Conservation (phyloP, 2,329 filamentous ascomycete genomes). For the Ophiostoma quercus region DNA sequence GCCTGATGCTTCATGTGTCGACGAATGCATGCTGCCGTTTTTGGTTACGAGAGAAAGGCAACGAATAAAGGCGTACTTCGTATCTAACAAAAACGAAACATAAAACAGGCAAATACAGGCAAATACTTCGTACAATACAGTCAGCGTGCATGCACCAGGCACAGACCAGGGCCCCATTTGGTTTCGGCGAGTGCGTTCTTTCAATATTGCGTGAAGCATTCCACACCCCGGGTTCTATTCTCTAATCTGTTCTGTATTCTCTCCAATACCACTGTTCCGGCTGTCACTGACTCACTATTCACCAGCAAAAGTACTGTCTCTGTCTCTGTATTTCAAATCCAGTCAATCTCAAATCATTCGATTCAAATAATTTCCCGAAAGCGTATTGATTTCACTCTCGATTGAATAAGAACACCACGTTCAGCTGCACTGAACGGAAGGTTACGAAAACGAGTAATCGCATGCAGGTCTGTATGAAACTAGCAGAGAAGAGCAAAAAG, state of each 20-base stretch:
- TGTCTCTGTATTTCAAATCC: background rate
- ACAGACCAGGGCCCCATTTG: background rate
- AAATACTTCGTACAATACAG: background rate
- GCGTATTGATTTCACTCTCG: background rate
- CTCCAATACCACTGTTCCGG: no score
- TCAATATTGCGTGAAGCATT: background rate
- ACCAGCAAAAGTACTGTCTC: background rate
- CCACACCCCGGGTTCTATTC: background rate
- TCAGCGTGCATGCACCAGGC: background rate
- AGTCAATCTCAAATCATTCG: background rate
- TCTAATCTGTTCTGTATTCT: background rate
- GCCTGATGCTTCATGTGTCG: background rate
- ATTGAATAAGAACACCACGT: background rate
- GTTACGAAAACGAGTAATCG: background rate
- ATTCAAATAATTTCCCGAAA: background rate
- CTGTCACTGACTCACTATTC: background rate
- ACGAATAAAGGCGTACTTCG: background rate
- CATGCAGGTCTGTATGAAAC: background rate
- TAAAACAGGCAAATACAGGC: background rate
- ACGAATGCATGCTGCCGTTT: background rate
- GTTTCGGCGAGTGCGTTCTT: constrained; percentile 3
- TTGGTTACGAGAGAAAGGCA: background rate
- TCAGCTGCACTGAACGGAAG: background rate
- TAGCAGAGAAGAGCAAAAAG: background rate
- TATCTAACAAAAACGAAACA: no score